Conservation (phyloP, 2,329 filamentous ascomycete genomes). For the Paecilomyces sp. region DNA sequence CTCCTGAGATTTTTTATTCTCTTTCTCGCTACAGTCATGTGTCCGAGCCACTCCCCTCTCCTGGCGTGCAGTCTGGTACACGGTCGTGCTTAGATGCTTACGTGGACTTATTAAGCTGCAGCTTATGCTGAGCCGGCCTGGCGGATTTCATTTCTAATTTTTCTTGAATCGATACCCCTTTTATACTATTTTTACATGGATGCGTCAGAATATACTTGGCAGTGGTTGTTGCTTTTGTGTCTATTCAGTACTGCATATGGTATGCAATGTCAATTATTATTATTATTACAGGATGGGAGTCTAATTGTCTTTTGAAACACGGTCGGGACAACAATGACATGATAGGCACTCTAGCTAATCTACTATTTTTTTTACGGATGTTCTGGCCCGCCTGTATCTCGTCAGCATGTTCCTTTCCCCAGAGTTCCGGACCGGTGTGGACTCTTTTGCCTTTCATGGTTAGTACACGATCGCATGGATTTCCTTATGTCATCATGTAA, state of each 20-base stretch:
- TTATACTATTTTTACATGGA: neutral
- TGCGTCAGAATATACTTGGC: neutral
- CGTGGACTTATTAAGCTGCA: neutral
- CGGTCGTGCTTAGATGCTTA: conserved; percentile 9
- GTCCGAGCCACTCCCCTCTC: conserved; percentile 8
- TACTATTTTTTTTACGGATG: neutral
- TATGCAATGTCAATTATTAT: neutral
- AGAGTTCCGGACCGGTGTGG: neutral
- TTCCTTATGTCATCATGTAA: neutral
- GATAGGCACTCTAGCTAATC: neutral
- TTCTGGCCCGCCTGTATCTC: neutral
- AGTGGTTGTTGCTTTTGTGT: neutral
- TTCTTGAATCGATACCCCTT: neutral
- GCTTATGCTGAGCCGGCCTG: neutral
- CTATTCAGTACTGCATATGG: neutral
- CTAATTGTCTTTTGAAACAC: neutral
- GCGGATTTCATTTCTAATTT: neutral
- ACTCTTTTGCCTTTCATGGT: neutral
- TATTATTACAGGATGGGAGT: neutral
- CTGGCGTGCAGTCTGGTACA: conserved; percentile 9
- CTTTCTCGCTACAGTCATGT: conserved; percentile 4
- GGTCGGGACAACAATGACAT: neutral
- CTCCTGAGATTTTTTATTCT: conserved; percentile 13
- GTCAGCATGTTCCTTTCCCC: neutral
- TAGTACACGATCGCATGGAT: neutral